Evolutionary conservation across 768 basidiomycete genomes (phyloP), one percentile per base, ranked within the genome.

Genomic region (Porpolomopsis calyptriformis): DNA sequence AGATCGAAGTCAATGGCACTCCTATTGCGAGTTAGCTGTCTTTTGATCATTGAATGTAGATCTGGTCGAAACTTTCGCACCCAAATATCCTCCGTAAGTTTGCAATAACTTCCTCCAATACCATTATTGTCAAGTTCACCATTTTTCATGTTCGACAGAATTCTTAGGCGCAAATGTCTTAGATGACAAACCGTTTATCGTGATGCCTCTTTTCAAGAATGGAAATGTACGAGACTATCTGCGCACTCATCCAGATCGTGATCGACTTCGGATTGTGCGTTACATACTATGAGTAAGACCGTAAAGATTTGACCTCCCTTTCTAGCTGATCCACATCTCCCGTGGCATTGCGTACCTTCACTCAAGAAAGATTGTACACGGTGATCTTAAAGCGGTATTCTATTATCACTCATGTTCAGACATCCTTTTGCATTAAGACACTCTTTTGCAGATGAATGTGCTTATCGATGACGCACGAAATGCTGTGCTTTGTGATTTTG

Each of bases 401-500:
- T 18, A 16, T 38, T 42, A 27, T 42, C n/a, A 14, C 40, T 36
- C 4, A 16, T 22, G 4, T 19, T 39, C 16, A n/a, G 7, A 26
- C 23, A 5, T 26, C 1, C 8, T 40, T 22, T 3, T 12, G 33
- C 10, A 23, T 14, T 18, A 12, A 12, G 22, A 40, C 38, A 40
- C 33, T 34, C 18, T 27, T 20, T 20, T 22, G 14, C 14, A 53
- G 45, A 47, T 52, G 10, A 57, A 59, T 46, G 43, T 60, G 14
- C 53, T 60, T 4, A 50, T 59, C 4, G 57, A 56, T 31, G 53
- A 60, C 33, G 48, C 50, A 9, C 50, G 46, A 37, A 49, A 46
- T 4, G 53, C 56, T 4, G 48, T 60, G 8, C 51, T 60, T 7
- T 57, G 57, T 27, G 57, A 60, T 44, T 60, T 60, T 46, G 59